These are phyloP conservation scores for Theileria luwenshuni DNA, from an alignment of 169 alveolate genomes.

Conservation along the genomic window DNA sequence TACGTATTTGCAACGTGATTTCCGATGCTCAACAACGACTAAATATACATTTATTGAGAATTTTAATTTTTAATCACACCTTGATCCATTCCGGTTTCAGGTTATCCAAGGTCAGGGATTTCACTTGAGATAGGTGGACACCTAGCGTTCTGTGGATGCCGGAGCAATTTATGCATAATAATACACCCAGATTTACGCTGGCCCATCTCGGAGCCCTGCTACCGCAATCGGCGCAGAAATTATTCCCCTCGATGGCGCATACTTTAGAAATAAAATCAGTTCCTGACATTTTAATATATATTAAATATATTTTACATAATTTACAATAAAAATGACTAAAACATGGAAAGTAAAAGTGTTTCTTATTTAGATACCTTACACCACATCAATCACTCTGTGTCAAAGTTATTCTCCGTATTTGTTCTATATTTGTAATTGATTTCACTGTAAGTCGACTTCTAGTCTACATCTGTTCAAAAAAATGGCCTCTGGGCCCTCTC, in stretches of 20 bases:
- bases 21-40: constrained; percentile 61
- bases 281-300: constrained; percentile 32
- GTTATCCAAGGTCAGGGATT: constrained; percentile 91
- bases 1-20: constrained; percentile 73
- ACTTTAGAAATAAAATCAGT: constrained; percentile 64
- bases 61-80: background rate
- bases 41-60: background rate
- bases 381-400: constrained; percentile 8
- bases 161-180: constrained; percentile 94
- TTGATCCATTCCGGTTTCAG: constrained; percentile 85
- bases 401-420: background rate
- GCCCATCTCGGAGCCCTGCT: constrained; percentile 96
- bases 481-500: too few relatives aligned
- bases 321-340: background rate
- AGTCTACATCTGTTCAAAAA: too few relatives aligned
- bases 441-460: too few relatives aligned
- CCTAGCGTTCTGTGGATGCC: constrained; percentile 96
- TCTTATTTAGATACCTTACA: background rate
- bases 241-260: constrained; percentile 84
- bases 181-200: constrained; percentile 91
- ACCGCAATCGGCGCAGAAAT: constrained; percentile 95
- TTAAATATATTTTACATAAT: background rate
- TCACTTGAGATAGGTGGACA: constrained; percentile 91
- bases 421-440: background rate
- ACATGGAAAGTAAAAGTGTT: background rate